These are phyloP conservation scores for Raphanus raphanistrum DNA, from an alignment of 345 rosid species.

Conservation along the genomic window DNA sequence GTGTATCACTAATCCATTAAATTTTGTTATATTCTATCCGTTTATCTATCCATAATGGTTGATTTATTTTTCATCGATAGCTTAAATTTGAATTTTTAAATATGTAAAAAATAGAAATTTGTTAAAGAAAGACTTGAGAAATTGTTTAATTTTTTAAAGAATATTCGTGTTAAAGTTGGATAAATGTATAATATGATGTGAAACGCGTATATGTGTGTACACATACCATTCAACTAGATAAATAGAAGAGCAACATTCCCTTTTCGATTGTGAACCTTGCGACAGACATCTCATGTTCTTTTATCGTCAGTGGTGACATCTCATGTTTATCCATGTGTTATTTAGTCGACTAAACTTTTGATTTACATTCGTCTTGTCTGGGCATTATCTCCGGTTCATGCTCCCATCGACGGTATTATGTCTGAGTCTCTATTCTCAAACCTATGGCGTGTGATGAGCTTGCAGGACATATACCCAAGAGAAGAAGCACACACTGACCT, in stretches of 20 bases:
- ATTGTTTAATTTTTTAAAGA: background rate
- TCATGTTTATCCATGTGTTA: slow-evolving; percentile 9
- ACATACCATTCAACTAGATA: slow-evolving; percentile 1
- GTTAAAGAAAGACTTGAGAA: no score
- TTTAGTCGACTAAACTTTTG: background rate
- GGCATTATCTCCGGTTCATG: no score
- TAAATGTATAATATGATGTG: background rate
- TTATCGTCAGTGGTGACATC: slow-evolving; percentile 22
- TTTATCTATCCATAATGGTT: no score
- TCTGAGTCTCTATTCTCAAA: no score
- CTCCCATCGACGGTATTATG: no score
- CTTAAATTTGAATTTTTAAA: background rate
- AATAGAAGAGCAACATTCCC: background rate
- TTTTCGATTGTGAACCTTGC: background rate
- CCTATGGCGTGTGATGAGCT: no score
- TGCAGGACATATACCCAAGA: no score
- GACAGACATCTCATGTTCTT: slow-evolving; percentile 4
- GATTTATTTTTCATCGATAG: no score
- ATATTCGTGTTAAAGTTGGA: background rate
- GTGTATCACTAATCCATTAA: no score
- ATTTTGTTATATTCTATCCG: no score
- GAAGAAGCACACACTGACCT: no score
- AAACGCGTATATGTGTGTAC: background rate
- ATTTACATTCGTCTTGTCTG: no score
- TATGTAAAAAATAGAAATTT: background rate